phyloP scores from a whole-genome alignment of 345 rosid species.

The Salix exigua region DNA sequence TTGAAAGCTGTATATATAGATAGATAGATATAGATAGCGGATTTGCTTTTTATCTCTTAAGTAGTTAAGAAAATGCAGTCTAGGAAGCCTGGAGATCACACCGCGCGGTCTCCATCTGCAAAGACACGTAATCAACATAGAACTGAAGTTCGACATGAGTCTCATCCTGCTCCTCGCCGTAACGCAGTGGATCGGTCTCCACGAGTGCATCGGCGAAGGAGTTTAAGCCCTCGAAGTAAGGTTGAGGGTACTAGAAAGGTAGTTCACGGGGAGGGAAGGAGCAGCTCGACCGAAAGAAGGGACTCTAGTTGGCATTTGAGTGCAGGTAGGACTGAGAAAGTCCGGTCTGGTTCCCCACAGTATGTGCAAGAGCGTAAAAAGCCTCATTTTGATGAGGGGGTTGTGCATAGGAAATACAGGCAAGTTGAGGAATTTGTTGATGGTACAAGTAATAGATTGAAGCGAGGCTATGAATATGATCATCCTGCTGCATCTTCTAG shows the following conservation, averaged over 20 bases:
- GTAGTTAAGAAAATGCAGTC: slow-evolving; percentile 38
- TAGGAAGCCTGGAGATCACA: slow-evolving; percentile 36
- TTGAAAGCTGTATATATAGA: background rate
- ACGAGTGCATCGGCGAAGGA: slow-evolving; percentile 24
- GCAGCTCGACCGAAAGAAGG: slow-evolving; percentile 32
- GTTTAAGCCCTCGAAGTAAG: slow-evolving; percentile 35
- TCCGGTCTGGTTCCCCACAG: slow-evolving; percentile 24
- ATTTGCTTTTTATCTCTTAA: slow-evolving; percentile 1
- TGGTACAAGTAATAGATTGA: slow-evolving; percentile 24
- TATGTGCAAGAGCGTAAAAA: slow-evolving; percentile 22
- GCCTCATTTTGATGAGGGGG: slow-evolving; percentile 24
- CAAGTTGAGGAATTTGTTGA: slow-evolving; percentile 27
- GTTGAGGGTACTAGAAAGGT: slow-evolving; percentile 33
- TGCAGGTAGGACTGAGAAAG: slow-evolving; percentile 27
- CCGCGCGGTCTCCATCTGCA: slow-evolving; percentile 25
- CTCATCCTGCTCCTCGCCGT: slow-evolving; percentile 14
- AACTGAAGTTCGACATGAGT: slow-evolving; percentile 22
- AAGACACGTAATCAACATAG: slow-evolving; percentile 26
- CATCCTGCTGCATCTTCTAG: slow-evolving; percentile 30
- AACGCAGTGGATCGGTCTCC: slow-evolving; percentile 23
- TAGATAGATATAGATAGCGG: background rate
- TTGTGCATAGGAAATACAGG: slow-evolving; percentile 23
- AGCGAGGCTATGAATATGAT: slow-evolving; percentile 33
- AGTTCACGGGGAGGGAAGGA: slow-evolving; percentile 19
- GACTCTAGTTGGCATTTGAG: slow-evolving; percentile 30